phyloP scores from a whole-genome alignment of 2,329 filamentous ascomycete species.

The Trichoderma asperellum region DNA sequence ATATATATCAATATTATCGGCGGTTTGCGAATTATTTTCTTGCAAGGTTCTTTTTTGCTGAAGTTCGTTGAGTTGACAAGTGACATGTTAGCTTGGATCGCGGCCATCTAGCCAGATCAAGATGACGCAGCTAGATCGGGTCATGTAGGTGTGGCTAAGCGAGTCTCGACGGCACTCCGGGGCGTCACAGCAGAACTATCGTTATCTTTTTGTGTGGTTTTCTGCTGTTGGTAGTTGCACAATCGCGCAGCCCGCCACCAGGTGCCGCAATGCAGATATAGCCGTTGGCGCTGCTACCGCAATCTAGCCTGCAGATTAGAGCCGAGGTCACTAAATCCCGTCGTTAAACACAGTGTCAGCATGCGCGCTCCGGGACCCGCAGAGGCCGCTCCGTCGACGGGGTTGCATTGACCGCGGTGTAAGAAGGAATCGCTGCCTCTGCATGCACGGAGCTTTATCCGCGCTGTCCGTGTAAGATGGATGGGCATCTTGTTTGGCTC shows the following conservation, averaged over 20 bases:
- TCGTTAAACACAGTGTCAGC: background rate
- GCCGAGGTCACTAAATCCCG: slow-evolving; percentile 16
- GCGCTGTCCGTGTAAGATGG: background rate
- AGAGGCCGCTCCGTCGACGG: background rate
- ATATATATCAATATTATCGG: background rate
- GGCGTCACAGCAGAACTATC: no score
- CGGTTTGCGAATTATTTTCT: background rate
- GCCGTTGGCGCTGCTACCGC: slow-evolving; percentile 14
- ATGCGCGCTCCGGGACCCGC: background rate
- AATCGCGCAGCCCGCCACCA: background rate
- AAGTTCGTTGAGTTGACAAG: background rate
- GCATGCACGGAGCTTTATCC: background rate
- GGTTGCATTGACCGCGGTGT: no score
- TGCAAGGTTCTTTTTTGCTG: background rate
- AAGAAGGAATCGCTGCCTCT: no score
- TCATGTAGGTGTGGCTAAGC: background rate
- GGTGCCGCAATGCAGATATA: background rate
- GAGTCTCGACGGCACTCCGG: background rate
- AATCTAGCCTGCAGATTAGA: slow-evolving; percentile 1
- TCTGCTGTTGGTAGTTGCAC: background rate
- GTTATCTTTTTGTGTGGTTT: no score
- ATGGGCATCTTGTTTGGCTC: no score
- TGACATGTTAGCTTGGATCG: background rate
- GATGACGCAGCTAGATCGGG: background rate
- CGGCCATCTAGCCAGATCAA: background rate